Evolutionary conservation across 129 eudicot genomes (phyloP).

Genomic region (Saposhnikovia divaricata): DNA sequence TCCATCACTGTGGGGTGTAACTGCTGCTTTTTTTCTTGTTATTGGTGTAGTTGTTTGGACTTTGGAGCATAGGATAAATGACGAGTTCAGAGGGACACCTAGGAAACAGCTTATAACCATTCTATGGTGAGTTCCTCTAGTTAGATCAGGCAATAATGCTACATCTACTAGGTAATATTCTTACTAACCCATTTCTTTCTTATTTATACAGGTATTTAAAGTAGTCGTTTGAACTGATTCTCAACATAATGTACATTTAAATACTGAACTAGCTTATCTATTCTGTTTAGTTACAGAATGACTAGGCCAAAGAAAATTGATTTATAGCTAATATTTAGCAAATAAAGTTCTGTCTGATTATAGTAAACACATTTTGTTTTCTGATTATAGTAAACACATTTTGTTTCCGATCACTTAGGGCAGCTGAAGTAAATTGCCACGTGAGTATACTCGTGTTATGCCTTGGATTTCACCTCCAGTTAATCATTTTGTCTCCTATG

Average conservation of each 20-base stretch:
- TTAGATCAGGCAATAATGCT: neutral
- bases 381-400: too few species aligned
- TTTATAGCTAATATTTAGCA: neutral
- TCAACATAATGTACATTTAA: too few species aligned
- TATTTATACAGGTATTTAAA: neutral
- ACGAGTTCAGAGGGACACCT: conserved; percentile 84
- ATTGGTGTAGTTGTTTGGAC: conserved; percentile 81
- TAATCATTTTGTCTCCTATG: neutral
- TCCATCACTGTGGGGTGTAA: conserved; percentile 62
- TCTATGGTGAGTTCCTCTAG: conserved; percentile 47
- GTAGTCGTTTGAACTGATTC: too few species aligned
- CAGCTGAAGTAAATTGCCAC: neutral
- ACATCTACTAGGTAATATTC: neutral
- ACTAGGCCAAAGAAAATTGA: neutral
- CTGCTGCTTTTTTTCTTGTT: conserved; percentile 60
- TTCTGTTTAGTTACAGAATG: neutral
- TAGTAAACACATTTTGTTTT: too few species aligned
- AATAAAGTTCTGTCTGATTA: neutral
- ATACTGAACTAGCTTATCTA: neutral
- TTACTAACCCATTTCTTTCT: neutral
- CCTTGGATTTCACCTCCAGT: neutral
- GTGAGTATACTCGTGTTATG: neutral
- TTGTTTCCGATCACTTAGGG: neutral
- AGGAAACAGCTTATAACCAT: conserved; percentile 67
- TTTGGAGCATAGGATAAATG: conserved; percentile 79